These are phyloP conservation scores for Mycena crocata DNA, from an alignment of 768 basidiomycete genomes.

Conservation along the genomic window DNA sequence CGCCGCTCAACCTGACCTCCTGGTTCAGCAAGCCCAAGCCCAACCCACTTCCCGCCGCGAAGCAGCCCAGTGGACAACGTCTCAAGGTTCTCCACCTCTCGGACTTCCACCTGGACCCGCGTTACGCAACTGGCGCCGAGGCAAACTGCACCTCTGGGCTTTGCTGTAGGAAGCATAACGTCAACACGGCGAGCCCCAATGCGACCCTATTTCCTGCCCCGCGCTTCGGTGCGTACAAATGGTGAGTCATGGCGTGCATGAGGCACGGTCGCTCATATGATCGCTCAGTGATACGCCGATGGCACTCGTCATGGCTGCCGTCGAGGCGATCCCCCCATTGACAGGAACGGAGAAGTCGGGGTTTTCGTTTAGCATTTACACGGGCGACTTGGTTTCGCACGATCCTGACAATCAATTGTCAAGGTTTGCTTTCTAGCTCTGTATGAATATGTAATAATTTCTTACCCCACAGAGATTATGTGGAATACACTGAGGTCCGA, in stretches of 20 bases:
- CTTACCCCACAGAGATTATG: conserved; percentile 58
- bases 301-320: conserved; percentile 66
- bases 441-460: neutral
- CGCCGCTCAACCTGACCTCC: conserved; percentile 68
- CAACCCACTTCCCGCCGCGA: conserved; percentile 67
- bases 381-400: conserved; percentile 81
- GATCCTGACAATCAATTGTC: conserved; percentile 70
- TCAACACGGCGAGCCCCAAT: conserved; percentile 64
- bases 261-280: neutral
- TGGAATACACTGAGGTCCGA: conserved; percentile 71
- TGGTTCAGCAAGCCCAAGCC: conserved; percentile 88
- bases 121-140: conserved; percentile 76
- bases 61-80: conserved; percentile 69
- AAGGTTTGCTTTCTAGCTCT: neutral
- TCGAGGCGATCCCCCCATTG: conserved; percentile 76
- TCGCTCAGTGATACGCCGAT: conserved; percentile 69
- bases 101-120: conserved; percentile 81
- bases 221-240: conserved; percentile 72
- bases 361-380: conserved; percentile 75
- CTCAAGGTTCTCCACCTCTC: conserved; percentile 83
- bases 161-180: conserved; percentile 71
- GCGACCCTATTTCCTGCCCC: conserved; percentile 68
- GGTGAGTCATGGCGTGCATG: conserved; percentile 48
- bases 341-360: conserved; percentile 69
- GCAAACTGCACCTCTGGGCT: conserved; percentile 76